Percentiles rank a stretch among this genome's conserved stretches.
Conservation (phyloP, 2,329 filamentous ascomycete genomes). For the Phaeophleospora eucalypticola region DNA sequence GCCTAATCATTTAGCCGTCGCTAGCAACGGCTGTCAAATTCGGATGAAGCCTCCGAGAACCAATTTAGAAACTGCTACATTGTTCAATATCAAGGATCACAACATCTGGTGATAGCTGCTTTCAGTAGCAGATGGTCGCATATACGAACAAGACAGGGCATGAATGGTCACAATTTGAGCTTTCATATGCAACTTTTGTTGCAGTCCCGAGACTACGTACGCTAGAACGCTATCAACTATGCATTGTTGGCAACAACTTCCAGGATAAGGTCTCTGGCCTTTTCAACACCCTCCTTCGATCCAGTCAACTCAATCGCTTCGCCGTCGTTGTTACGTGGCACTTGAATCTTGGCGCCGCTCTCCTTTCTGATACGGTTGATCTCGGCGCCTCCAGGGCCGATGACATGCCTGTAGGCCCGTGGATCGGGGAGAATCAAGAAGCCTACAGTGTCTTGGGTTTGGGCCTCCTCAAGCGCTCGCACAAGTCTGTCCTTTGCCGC, state of each 20-base stretch:
- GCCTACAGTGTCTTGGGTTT: conserved; percentile 68
- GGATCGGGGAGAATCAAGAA: conserved; percentile 90
- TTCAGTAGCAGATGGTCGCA: too few relatives aligned
- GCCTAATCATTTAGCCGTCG: too few relatives aligned
- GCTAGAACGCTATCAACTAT: too few relatives aligned
- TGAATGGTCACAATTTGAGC: too few relatives aligned
- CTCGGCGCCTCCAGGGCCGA: conserved; percentile 82
- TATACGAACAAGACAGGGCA: too few relatives aligned
- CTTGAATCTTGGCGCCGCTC: conserved; percentile 89
- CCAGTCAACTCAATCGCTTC: conserved; percentile 92
- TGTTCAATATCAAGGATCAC: too few relatives aligned
- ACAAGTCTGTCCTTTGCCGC: conserved; percentile 75
- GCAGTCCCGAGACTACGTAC: too few relatives aligned
- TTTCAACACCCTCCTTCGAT: conserved; percentile 71
- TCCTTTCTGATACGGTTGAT: conserved; percentile 90
- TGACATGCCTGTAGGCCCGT: conserved; percentile 81
- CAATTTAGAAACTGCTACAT: too few relatives aligned
- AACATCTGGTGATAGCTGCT: too few relatives aligned
- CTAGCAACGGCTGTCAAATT: too few relatives aligned
- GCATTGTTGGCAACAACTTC: conserved; percentile 60
- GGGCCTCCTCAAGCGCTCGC: conserved; percentile 67
- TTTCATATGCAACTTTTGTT: too few relatives aligned
- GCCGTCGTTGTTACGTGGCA: conserved; percentile 59
- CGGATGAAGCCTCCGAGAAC: too few relatives aligned
- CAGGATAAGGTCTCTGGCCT: conserved; percentile 84